phyloP scores from a whole-genome alignment of 2,329 filamentous ascomycete genomes.

The Tricladium varicosporioides region DNA sequence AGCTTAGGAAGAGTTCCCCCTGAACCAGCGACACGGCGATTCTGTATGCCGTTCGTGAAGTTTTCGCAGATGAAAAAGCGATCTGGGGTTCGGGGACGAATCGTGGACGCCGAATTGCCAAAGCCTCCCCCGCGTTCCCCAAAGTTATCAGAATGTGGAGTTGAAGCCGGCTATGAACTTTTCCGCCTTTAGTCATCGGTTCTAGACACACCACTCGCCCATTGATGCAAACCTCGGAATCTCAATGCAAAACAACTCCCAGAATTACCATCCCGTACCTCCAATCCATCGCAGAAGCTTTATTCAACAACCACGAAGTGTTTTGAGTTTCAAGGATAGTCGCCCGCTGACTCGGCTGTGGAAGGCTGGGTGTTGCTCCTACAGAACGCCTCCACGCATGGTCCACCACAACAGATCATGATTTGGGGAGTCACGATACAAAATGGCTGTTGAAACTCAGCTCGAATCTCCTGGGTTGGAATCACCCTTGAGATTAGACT shows the following conservation, averaged over 20 bases:
- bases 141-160: not conserved
- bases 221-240: not conserved
- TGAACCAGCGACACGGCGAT: not conserved
- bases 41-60: not conserved
- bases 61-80: not conserved
- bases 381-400: not conserved
- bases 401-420: constrained; percentile 6
- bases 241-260: too few relatives aligned
- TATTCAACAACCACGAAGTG: too few relatives aligned
- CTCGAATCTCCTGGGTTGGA: constrained; percentile 17
- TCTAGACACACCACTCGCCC: not conserved
- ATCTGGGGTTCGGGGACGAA: not conserved
- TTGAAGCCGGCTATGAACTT: not conserved
- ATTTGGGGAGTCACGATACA: not conserved
- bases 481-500: constrained; percentile 21
- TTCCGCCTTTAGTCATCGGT: not conserved
- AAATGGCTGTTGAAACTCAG: constrained; percentile 31
- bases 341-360: too few relatives aligned
- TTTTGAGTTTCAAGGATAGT: too few relatives aligned
- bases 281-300: too few relatives aligned
- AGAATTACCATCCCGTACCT: too few relatives aligned
- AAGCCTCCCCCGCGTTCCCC: not conserved
- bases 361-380: too few relatives aligned
- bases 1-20: too few relatives aligned
- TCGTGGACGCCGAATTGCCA: constrained; percentile 3